Base-by-base conservation (phyloP, 2,329 filamentous ascomycete genomes). In the Cercospora sp. region DNA sequence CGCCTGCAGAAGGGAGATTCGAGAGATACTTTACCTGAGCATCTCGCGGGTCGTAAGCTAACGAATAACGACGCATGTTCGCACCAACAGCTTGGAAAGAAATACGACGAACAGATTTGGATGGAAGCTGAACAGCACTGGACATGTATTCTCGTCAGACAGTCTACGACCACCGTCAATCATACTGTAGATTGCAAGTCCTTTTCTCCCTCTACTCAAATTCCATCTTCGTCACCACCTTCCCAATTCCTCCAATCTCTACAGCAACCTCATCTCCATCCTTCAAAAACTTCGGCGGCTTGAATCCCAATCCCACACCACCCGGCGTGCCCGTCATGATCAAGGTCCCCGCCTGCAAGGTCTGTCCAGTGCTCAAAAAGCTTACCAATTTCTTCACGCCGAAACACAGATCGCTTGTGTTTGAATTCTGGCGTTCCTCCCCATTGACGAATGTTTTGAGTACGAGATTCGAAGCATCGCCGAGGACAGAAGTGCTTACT, bases 271-370 rank as follows among this genome's bases (percentile, higher is more conserved):
- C 76, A 69, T 79, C 77, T 1, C 76, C 76, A 72, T 79, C 75
- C 70, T 76, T 73, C 68, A 78, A 57, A 61, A 67, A 78, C 59
- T 70, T 74, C 57, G 71, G 73, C 16, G 76, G 76, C 75, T 78
- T 77, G 66, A 77, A 71, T 0, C 72, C 75, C 45, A 78, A 63
- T 4, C 76, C 76, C 1, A 78, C 75, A 72, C 80, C 80, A 13
- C 78, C 79, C 2, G 82, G 82, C 12, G 83, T 85, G 0, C 84
- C 83, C 6, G 83, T 85, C 83, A 85, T 84, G 49, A 85, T 80
- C 32, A 85, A 77, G 12, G 80, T 83, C 0, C 84, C 83, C 68
- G 79, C 81, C 76, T 83, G 80, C 71, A 85, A 70, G 51, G 83
- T 81, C 72, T 79, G 78, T 0, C 80, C 79, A 26, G 74, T 75